Base-by-base conservation (phyloP, 257 asterid genomes). In the Misopates orontium region DNA sequence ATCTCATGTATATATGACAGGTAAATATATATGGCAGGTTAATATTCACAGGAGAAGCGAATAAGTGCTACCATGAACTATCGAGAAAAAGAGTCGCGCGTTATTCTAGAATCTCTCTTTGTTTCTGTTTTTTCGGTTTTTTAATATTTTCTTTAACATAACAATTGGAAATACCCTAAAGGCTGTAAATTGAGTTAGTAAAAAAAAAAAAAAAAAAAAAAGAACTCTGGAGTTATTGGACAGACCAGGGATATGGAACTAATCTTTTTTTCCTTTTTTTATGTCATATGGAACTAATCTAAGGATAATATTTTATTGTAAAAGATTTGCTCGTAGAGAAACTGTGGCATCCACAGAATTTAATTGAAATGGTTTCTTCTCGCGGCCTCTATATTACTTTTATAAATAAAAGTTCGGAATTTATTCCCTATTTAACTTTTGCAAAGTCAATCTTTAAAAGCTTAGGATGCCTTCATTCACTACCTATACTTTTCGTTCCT, bases 381-480 rank as follows among this genome's bases (percentile, higher is more conserved):
- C 73, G 36, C 7, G 36, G 40, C 58, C 64, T 58, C 41, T 56
- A 59, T 56, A 71, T 66, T 48, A 62, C 42, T 36, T 36, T 36
- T 4, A 36, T 36, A 36, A 8, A 60, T 21, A 13, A 40, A 40
- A 42, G 67, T 56, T 22, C 56, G 75, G 87, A 72, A 80, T 76
- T 62, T 73, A 78, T 86, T 76, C 85, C 67, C 70, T 60, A 68
- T 22, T 19, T 56, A 57, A 42, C 72, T 73, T 74, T 62, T 40
- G 44, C 28, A 70, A 58, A 77, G 41, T 15, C 72, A 25, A 59
- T 66, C 20, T 69, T 69, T 25, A 2, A 65, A 55, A 67, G 70
- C 83, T 80, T 77, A 60, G 81, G 84, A 83, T 82, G 67, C 88
- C 72, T 70, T 63, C 71, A 53, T 63, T 75, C 56, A 45, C 54